phyloP scores from a whole-genome alignment of 1,284 basidiomycete species.

The Schizophyllum amplum region DNA sequence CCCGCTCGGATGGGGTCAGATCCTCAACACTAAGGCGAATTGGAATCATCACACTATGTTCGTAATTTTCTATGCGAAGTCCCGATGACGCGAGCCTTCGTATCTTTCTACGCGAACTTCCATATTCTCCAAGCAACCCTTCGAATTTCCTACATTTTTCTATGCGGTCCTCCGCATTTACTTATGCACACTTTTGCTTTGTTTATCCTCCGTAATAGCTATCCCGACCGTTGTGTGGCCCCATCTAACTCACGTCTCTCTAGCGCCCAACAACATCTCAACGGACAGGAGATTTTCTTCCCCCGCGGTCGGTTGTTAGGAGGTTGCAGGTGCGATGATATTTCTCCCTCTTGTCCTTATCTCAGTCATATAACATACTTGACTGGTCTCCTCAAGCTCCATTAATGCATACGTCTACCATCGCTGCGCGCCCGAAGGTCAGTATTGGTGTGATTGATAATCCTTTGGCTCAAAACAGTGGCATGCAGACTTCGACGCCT shows the following conservation, averaged over 20 bases:
- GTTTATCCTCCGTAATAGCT: no score
- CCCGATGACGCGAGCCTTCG: no score
- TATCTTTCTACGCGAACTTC: no score
- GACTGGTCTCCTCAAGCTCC: constrained; percentile 12
- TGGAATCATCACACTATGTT: constrained; percentile 22
- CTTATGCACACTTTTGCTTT: neutral
- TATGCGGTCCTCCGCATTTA: no score
- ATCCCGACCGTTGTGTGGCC: no score
- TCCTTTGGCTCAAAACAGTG: neutral
- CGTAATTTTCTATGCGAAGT: no score
- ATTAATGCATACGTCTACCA: constrained; percentile 18
- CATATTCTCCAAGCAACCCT: no score
- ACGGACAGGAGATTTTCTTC: constrained; percentile 18
- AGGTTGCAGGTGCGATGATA: constrained; percentile 16
- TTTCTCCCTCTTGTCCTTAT: neutral
- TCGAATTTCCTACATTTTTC: no score
- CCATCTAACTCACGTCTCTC: neutral
- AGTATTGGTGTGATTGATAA: no score
- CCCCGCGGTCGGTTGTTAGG: constrained; percentile 29
- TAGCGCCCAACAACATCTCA: constrained; percentile 9
- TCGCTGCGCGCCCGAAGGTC: constrained; percentile 15
- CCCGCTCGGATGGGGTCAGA: constrained; percentile 17
- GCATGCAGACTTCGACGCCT: constrained; percentile 29
- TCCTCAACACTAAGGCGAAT: constrained; percentile 15
- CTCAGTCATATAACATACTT: no score